These are phyloP conservation scores for Lachnellula occidentalis DNA, from an alignment of 2,329 filamentous ascomycete genomes.

Conservation along the genomic window DNA sequence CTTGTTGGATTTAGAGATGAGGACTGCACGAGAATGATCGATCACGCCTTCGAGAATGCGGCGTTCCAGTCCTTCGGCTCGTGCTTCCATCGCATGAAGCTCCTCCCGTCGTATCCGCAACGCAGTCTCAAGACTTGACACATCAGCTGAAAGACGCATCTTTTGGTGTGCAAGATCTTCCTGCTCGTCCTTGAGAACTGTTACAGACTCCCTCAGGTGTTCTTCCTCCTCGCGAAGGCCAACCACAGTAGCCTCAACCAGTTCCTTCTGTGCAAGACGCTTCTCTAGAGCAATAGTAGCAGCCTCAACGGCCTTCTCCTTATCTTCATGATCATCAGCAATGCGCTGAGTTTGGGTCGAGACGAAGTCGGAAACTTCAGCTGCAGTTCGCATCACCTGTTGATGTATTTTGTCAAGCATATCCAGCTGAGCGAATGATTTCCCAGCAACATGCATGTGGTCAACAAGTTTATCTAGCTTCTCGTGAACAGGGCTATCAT, in stretches of 20 bases:
- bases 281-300: slow-evolving; percentile 76
- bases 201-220: slow-evolving; percentile 52
- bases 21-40: slow-evolving; percentile 87
- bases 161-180: slow-evolving; percentile 75
- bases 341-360: slow-evolving; percentile 69
- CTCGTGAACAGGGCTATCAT: slow-evolving; percentile 55
- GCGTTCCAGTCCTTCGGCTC: slow-evolving; percentile 83
- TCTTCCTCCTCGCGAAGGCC: slow-evolving; percentile 54
- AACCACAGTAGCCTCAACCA: slow-evolving; percentile 48
- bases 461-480: slow-evolving; percentile 54
- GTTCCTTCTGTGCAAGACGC: slow-evolving; percentile 60
- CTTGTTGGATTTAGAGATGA: slow-evolving; percentile 60
- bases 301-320: slow-evolving; percentile 74
- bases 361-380: slow-evolving; percentile 79
- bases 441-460: slow-evolving; percentile 59
- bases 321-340: slow-evolving; percentile 70
- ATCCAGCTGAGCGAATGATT: slow-evolving; percentile 69
- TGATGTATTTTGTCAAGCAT: slow-evolving; percentile 85
- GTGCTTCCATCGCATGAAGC: slow-evolving; percentile 81
- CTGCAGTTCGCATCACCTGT: slow-evolving; percentile 78
- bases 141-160: slow-evolving; percentile 73
- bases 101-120: slow-evolving; percentile 85
- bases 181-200: slow-evolving; percentile 49
- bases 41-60: slow-evolving; percentile 93
- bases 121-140: slow-evolving; percentile 87